These are phyloP conservation scores for Pharus latifolius DNA, from an alignment of 176 grass and related monocot species.

Conservation along the genomic window DNA sequence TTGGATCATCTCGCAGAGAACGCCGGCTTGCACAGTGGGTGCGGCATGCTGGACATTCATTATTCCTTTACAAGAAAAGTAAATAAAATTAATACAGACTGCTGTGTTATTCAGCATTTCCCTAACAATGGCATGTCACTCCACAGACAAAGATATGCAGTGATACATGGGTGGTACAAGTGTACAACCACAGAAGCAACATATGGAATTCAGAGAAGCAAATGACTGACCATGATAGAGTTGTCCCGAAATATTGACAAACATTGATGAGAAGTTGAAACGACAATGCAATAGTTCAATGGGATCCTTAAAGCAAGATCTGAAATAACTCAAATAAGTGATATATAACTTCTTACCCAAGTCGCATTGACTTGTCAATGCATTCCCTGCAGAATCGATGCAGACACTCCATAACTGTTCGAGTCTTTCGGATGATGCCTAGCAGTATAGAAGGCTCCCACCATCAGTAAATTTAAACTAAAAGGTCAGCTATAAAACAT, in stretches of 20 bases:
- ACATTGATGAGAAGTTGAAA: neutral
- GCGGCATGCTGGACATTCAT: slow-evolving; percentile 77
- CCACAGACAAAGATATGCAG: neutral
- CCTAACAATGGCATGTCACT: neutral
- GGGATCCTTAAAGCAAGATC: neutral
- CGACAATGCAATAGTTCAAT: neutral
- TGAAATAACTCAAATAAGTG: neutral
- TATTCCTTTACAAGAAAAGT: slow-evolving; percentile 40
- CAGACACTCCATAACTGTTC: slow-evolving; percentile 83
- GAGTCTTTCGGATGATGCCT: slow-evolving; percentile 85
- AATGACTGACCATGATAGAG: no score
- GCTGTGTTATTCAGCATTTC: slow-evolving; percentile 1
- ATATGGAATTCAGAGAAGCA: neutral
- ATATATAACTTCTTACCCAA: slow-evolving; percentile 35
- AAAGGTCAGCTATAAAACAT: neutral
- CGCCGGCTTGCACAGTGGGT: slow-evolving; percentile 78
- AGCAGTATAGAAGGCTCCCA: slow-evolving; percentile 5
- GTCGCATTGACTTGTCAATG: slow-evolving; percentile 89
- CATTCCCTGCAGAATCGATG: slow-evolving; percentile 85
- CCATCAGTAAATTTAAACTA: slow-evolving; percentile 11
- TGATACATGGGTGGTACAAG: neutral
- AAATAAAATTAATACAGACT: neutral
- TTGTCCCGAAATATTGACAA: no score
- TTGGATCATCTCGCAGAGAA: slow-evolving; percentile 80
- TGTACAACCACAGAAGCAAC: neutral